Conservation (phyloP, 257 asterid genomes). For the Solanum habrochaites region DNA sequence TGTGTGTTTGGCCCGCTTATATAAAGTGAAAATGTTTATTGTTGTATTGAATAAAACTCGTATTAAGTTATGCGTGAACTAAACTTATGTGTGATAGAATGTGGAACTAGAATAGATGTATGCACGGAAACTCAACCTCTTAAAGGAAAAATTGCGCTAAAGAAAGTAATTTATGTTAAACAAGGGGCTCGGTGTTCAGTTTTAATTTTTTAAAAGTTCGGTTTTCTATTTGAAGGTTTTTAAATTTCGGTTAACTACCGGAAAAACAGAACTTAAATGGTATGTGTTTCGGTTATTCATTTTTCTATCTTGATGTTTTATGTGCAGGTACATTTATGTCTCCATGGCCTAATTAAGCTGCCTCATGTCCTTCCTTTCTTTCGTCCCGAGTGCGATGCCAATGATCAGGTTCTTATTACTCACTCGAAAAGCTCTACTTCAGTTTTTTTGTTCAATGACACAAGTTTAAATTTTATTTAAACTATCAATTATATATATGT, state of each 20-base stretch:
- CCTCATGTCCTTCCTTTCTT: background rate
- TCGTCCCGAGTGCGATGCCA: background rate
- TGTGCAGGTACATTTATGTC: background rate
- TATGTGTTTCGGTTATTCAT: background rate
- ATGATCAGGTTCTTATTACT: background rate
- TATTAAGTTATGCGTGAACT: background rate
- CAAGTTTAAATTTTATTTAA: background rate
- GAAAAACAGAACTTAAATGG: background rate
- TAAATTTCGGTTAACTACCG: background rate
- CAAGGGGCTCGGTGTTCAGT: background rate
- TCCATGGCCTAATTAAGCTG: background rate
- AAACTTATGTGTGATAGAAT: background rate
- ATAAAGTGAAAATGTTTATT: background rate
- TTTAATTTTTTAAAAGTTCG: background rate
- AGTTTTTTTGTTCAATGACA: background rate
- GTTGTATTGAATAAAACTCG: background rate
- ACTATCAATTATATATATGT: background rate
- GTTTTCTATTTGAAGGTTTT: background rate
- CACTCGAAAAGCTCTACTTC: background rate
- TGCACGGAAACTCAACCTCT: background rate
- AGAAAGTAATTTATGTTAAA: background rate
- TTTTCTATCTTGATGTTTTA: background rate
- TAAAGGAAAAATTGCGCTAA: background rate
- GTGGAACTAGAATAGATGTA: background rate
- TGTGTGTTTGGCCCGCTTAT: background rate